A percentile compares a stretch with the other conserved stretches of the same genome.
Conservation (phyloP, 2,329 filamentous ascomycete species). For the Cadophora luteo-olivacea region DNA sequence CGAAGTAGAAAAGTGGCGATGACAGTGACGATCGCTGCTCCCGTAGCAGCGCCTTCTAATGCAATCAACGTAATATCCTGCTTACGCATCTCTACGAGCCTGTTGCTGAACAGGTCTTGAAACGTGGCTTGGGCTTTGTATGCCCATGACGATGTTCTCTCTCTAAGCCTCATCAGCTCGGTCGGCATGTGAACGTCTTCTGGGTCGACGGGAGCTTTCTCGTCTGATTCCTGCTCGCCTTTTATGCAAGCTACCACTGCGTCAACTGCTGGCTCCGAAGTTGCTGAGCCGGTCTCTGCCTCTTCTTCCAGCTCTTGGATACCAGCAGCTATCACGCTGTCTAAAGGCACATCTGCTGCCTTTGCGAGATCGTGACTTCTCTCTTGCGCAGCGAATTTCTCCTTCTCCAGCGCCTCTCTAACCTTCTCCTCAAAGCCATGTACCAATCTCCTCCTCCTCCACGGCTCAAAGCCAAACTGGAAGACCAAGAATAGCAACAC, state of each 20-base stretch:
- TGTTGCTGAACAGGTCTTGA: conserved; percentile 70
- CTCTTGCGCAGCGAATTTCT: conserved; percentile 32
- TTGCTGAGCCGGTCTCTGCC: conserved; percentile 13
- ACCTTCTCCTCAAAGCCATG: conserved; percentile 83
- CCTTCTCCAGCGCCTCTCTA: conserved; percentile 62
- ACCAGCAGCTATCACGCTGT: conserved; percentile 36
- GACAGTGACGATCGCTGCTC: conserved; percentile 64
- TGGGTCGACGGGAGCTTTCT: conserved; percentile 33
- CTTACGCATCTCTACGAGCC: conserved; percentile 67
- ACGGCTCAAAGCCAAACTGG: conserved; percentile 91
- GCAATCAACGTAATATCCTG: conserved; percentile 74
- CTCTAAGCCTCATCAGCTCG: conserved; percentile 27
- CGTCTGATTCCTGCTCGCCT: conserved; percentile 27
- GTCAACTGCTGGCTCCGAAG: conserved; percentile 35
- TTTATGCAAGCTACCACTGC: conserved; percentile 35
- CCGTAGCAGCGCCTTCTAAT: conserved; percentile 69
- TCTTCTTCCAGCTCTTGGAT: conserved; percentile 37
- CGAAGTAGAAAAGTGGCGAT: conserved; percentile 42
- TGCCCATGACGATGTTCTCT: conserved; percentile 50
- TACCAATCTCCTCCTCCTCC: conserved; percentile 82
- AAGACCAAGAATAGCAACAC: conserved; percentile 86
- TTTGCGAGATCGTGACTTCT: conserved; percentile 13
- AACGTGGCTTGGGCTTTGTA: conserved; percentile 49
- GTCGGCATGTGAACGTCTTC: conserved; percentile 35
- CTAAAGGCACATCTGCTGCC: conserved; percentile 31